Conservation (phyloP, 257 asterid species). For the Penstemon barbatus region DNA sequence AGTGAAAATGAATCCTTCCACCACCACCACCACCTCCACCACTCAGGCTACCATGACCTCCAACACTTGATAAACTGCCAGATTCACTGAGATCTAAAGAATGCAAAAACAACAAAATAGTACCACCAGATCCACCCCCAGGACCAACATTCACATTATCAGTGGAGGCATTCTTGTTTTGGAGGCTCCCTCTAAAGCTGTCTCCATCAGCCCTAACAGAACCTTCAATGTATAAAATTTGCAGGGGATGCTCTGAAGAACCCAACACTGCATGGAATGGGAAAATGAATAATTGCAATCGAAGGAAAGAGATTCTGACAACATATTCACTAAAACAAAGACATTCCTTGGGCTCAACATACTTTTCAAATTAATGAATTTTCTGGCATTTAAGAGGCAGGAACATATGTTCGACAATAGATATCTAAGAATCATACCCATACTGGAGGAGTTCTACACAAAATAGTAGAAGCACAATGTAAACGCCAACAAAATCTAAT, state of each 20-base stretch:
- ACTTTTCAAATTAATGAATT: slow-evolving; percentile 1
- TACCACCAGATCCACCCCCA: slow-evolving; percentile 99
- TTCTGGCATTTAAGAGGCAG: not conserved
- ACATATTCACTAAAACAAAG: not conserved
- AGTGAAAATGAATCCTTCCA: slow-evolving; percentile 95
- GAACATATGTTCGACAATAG: slow-evolving; percentile 5
- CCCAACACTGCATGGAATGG: slow-evolving; percentile 78
- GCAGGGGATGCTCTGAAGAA: slow-evolving; percentile 80
- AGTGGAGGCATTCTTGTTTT: slow-evolving; percentile 30
- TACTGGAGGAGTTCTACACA: not conserved
- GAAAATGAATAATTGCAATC: slow-evolving; percentile 22
- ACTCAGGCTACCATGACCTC: slow-evolving; percentile 72
- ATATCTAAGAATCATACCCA: not conserved
- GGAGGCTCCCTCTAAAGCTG: slow-evolving; percentile 39
- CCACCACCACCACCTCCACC: slow-evolving; percentile 99
- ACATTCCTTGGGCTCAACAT: not conserved
- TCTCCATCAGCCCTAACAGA: slow-evolving; percentile 84
- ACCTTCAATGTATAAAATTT: slow-evolving; percentile 64
- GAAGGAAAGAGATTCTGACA: slow-evolving; percentile 9
- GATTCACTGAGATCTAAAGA: slow-evolving; percentile 52
- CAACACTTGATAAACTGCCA: slow-evolving; percentile 77
- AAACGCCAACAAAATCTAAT: not conserved
- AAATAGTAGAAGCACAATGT: not conserved
- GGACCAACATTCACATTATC: slow-evolving; percentile 45
- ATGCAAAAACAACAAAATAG: slow-evolving; percentile 74